Conservation (phyloP, 371 early-diverging fungal species). For the Haplosporangium sp. region DNA sequence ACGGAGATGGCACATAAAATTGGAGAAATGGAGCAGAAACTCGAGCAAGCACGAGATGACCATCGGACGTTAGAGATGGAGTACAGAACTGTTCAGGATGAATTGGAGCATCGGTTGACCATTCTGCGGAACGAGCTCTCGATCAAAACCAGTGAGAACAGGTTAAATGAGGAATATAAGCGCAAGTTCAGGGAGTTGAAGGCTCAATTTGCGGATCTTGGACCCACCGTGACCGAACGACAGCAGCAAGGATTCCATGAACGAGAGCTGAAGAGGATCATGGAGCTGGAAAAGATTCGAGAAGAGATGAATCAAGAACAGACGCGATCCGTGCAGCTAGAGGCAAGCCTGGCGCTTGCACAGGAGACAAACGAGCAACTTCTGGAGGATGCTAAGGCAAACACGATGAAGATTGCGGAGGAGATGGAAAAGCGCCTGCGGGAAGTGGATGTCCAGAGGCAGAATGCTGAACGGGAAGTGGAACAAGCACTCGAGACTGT, state of each 20-base stretch:
- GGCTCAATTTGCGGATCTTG: conserved; percentile 43
- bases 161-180: conserved; percentile 40
- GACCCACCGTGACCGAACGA: conserved; percentile 35
- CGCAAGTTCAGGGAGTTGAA: conserved; percentile 48
- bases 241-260: conserved; percentile 52
- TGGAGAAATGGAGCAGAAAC: conserved; percentile 42
- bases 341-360: conserved; percentile 44
- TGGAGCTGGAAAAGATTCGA: conserved; percentile 45
- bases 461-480: conserved; percentile 41
- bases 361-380: conserved; percentile 50
- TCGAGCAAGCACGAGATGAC: conserved; percentile 36
- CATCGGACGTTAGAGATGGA: conserved; percentile 30
- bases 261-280: conserved; percentile 36
- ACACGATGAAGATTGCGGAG: conserved; percentile 48
- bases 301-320: conserved; percentile 25
- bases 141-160: conserved; percentile 36
- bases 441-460: conserved; percentile 46
- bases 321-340: conserved; percentile 24
- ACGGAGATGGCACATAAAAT: conserved; percentile 38
- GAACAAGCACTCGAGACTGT: conserved; percentile 41
- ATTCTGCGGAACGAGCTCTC: conserved; percentile 34
- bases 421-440: conserved; percentile 44
- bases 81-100: conserved; percentile 45
- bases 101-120: conserved; percentile 38
- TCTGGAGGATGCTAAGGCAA: conserved; percentile 33